Conservation (phyloP, 192 early-diverging fungal genomes). For the Backusella macrospora region DNA sequence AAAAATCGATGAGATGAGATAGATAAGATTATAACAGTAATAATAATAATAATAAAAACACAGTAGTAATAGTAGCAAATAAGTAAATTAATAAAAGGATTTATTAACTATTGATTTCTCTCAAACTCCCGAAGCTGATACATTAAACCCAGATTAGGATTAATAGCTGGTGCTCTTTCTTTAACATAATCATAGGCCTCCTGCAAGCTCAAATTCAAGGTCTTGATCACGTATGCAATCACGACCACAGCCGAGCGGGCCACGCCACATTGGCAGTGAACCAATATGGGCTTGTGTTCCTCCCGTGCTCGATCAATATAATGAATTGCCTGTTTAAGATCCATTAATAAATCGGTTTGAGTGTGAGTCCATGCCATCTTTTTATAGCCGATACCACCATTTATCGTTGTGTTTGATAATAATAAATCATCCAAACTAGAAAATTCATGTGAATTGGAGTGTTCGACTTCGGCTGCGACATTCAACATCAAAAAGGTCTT, state of each 20-base stretch:
- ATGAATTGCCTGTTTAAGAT: slow-evolving; percentile 64
- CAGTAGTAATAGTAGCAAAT: too few relatives aligned
- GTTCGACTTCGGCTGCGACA: slow-evolving; percentile 67
- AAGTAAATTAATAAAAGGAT: neutral
- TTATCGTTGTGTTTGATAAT: neutral
- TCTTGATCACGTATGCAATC: slow-evolving; percentile 89
- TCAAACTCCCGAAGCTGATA: slow-evolving; percentile 79
- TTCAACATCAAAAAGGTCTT: slow-evolving; percentile 65
- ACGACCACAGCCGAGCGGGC: slow-evolving; percentile 85
- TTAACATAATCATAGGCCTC: slow-evolving; percentile 82
- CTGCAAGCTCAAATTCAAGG: slow-evolving; percentile 52
- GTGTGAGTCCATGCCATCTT: slow-evolving; percentile 77
- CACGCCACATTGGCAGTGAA: slow-evolving; percentile 90
- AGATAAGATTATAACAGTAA: neutral
- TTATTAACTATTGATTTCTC: slow-evolving; percentile 7
- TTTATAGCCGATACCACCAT: slow-evolving; percentile 52
- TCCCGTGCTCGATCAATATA: slow-evolving; percentile 66
- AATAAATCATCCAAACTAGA: slow-evolving; percentile 4
- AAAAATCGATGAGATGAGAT: too few relatives aligned
- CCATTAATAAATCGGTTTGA: slow-evolving; percentile 61
- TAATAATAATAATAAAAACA: neutral
- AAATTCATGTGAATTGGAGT: slow-evolving; percentile 11
- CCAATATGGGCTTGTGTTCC: slow-evolving; percentile 63
- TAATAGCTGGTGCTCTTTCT: slow-evolving; percentile 65
- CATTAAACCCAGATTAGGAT: slow-evolving; percentile 83